These are phyloP conservation scores for Clathrospora elynae DNA, from an alignment of 2,329 filamentous ascomycete species.

Conservation along the genomic window DNA sequence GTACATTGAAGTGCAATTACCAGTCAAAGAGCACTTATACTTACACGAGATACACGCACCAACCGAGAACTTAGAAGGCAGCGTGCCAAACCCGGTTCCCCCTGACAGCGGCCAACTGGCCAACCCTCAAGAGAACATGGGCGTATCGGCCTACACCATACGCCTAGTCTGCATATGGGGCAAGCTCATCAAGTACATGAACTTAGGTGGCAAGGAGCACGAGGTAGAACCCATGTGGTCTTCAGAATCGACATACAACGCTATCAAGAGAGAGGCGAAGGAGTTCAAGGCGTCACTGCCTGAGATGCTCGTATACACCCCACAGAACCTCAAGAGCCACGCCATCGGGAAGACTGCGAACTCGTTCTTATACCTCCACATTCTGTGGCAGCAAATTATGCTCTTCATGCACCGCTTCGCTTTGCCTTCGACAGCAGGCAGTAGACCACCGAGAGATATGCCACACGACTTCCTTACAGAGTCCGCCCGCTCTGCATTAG, in stretches of 20 bases:
- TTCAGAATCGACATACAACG: conserved; percentile 74
- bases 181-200: conserved; percentile 84
- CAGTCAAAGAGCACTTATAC: conserved; percentile 87
- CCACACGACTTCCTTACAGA: conserved; percentile 78
- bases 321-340: conserved; percentile 83
- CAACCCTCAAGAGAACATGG: conserved; percentile 83
- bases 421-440: conserved; percentile 69
- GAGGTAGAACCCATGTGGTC: conserved; percentile 83
- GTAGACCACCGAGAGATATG: conserved; percentile 69
- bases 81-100: conserved; percentile 66
- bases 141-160: conserved; percentile 88
- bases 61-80: conserved; percentile 81
- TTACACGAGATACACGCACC: conserved; percentile 87
- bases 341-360: conserved; percentile 84
- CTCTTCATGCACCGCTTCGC: conserved; percentile 90
- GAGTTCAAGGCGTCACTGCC: conserved; percentile 74
- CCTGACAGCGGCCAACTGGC: conserved; percentile 67
- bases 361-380: conserved; percentile 91
- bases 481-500: conserved; percentile 75
- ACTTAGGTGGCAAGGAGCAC: conserved; percentile 81
- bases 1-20: conserved; percentile 84
- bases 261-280: conserved; percentile 72
- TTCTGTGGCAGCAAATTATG: conserved; percentile 85
- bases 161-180: conserved; percentile 88
- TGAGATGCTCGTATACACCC: conserved; percentile 70